A percentile compares a stretch with the other conserved stretches of the same genome.
These are phyloP conservation scores for Penicillium sp. DNA, from an alignment of 2,329 filamentous ascomycete genomes.

Conservation along the genomic window DNA sequence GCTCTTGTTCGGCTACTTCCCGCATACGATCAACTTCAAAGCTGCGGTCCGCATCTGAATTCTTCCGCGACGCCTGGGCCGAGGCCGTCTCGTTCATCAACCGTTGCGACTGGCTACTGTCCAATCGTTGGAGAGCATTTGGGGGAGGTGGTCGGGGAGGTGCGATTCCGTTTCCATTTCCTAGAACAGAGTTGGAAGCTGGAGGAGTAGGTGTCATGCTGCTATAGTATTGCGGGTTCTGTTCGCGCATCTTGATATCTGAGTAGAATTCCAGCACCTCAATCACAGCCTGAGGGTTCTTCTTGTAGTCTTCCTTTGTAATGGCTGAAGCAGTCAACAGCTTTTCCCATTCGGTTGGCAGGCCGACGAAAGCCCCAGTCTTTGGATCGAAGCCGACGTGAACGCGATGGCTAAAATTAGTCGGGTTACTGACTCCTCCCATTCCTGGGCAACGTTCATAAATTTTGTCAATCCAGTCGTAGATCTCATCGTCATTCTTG, in stretches of 20 bases:
- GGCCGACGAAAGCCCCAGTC: constrained; percentile 88
- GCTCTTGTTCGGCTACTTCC: constrained; percentile 56
- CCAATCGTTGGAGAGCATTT: constrained; percentile 41
- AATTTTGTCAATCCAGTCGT: constrained; percentile 98
- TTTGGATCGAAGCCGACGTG: constrained; percentile 97
- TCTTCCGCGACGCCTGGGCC: constrained; percentile 41
- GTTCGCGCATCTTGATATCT: constrained; percentile 62
- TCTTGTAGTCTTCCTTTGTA: constrained; percentile 97
- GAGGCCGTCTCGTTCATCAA: constrained; percentile 28
- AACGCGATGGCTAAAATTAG: constrained; percentile 94
- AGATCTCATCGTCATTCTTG: constrained; percentile 92
- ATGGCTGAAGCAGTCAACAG: constrained; percentile 93
- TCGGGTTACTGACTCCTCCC: constrained; percentile 97
- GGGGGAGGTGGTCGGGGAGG: constrained; percentile 66
- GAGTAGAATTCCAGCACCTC: constrained; percentile 68
- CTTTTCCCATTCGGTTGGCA: constrained; percentile 96
- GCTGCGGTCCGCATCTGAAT: constrained; percentile 55
- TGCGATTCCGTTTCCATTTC: constrained; percentile 57
- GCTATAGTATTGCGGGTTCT: constrained; percentile 58
- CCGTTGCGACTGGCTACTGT: constrained; percentile 39
- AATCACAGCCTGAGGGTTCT: constrained; percentile 77
- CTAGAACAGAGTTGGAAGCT: constrained; percentile 37
- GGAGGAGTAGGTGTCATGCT: constrained; percentile 63
- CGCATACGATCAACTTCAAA: constrained; percentile 44
- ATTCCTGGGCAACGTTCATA: constrained; percentile 95